These are phyloP conservation scores for Breviolum minutum DNA, from an alignment of 73 alveolate genomes.

Conservation along the genomic window DNA sequence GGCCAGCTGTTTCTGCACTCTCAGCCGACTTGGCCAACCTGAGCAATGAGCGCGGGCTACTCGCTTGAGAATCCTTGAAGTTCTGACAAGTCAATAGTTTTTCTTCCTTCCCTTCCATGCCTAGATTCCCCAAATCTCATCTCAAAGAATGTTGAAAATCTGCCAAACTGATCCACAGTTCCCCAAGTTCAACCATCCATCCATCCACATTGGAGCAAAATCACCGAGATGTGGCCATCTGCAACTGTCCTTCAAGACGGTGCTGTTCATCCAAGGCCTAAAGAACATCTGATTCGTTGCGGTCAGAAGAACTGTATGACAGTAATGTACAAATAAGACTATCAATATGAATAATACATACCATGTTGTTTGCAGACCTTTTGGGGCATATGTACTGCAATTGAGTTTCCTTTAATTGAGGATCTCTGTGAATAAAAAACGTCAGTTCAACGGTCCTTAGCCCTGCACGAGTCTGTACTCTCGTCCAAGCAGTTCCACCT, in stretches of 20 bases:
- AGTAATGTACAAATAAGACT: too few species aligned
- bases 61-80: too few species aligned
- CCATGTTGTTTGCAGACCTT: background rate
- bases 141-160: too few species aligned
- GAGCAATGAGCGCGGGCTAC: too few species aligned
- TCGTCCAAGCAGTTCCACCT: conserved; percentile 58
- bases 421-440: background rate
- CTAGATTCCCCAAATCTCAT: background rate
- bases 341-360: too few species aligned
- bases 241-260: background rate
- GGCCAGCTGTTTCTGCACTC: background rate
- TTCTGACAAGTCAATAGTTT: too few species aligned
- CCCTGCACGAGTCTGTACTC: conserved; percentile 26
- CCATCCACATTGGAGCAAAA: too few species aligned
- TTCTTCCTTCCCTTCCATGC: background rate
- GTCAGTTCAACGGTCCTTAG: background rate
- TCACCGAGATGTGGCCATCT: background rate
- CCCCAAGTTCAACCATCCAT: too few species aligned
- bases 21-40: background rate
- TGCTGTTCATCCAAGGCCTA: conserved; percentile 27
- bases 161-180: background rate
- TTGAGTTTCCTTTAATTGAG: background rate
- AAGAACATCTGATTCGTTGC: too few species aligned
- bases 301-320: too few species aligned
- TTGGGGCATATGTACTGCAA: background rate